Base-by-base conservation (phyloP, 2,329 filamentous ascomycete genomes). In the Hypoxylon rubiginosum region DNA sequence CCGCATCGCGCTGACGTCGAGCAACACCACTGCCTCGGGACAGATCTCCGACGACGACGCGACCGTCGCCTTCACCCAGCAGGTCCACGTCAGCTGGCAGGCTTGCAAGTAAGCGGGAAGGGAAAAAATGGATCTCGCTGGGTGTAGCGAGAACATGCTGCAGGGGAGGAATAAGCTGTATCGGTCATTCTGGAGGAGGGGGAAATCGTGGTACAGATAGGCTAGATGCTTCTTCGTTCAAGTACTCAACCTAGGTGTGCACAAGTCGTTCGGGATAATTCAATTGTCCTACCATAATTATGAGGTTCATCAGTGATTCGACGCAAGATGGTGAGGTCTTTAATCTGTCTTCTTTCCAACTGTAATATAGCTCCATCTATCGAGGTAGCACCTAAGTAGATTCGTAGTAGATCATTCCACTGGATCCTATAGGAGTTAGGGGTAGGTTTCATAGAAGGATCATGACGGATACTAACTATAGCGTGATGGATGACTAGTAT, bases 41-140 rank as follows among this genome's bases (percentile, higher is more conserved):
- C 74, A 79, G 71, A 78, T 82, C 74, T 81, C 80, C 17, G 79
- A 83, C 72, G 81, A 83, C 69, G 81, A 83, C 51, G 81, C 81
- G 53, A 83, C 81, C 36, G 77, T 82, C 54, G 79, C 80, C 46
- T 79, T 82, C 67, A 82, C 79, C 24, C 81, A 83, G 73, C 80
- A 83, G 75, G 56, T 82, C 55, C 79, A 83, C 72, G 76, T 83
- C 60, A 69, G 71, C 64, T 83, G 81, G 81, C 75, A 77, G 51
- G 56, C 73, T n/a, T 77, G 75, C 62, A 71, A 74, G 36, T 71
- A 71, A 62, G 48, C 32, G 2, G 36, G 41, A 26, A 26, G 15
- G 34, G 34, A 4, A 4, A 24, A 24, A 24, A 39, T 9, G 8
- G 32, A 34, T 13, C 32, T 34, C 32, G 41, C 10, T 1, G 41